Evolutionary conservation across 192 early-diverging fungal species (phyloP), one percentile per base, ranked within the genome.

Genomic region (Backusella morwellensis): DNA sequence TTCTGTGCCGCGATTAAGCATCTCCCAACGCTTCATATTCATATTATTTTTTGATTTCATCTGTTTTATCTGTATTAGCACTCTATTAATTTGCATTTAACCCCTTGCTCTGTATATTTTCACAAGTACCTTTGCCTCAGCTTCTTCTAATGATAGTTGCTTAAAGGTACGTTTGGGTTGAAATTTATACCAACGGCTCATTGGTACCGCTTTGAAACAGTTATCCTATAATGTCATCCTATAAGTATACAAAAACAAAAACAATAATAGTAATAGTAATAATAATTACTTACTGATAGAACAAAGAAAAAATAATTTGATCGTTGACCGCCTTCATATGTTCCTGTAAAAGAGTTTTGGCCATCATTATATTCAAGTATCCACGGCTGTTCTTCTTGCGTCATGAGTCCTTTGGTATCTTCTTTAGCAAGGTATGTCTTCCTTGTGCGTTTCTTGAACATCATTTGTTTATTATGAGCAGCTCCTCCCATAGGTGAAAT

Each of bases 371-470:
- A 93, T 73, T 93, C 93, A 1, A 95, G 79, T 1, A 95, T 86
- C 93, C 93, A 95, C 3, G 91, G 93, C 38, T 87, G 79, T 17
- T 89, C 85, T 83, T 95, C 92, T 79, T 91, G 90, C 59, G 91
- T 89, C 44, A 90, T 89, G 50, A 93, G 73, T 29, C 90, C 85
- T 34, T 92, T 90, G 68, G 85, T 88, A 15, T 91, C 89, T 77
- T 93, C 91, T 75, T 92, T 86, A 32, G 90, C 91, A 68, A 93
- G 81, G 66, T 84, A 93, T 32, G 93, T 88, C 77, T 94, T 93
- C 67, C 85, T 89, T n/a, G 93, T 95, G 12, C 90, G 86, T 82
- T 92, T 93, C 79, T 93, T 93, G 75, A 95, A 95, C 52, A 95
- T 69, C 75, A 91, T 92, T 78, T 93, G 86, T 68, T 91, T 92